Evolutionary conservation across 768 basidiomycete species (phyloP), one percentile per base, ranked within the genome.

Genomic region (Kondoa malvinella): DNA sequence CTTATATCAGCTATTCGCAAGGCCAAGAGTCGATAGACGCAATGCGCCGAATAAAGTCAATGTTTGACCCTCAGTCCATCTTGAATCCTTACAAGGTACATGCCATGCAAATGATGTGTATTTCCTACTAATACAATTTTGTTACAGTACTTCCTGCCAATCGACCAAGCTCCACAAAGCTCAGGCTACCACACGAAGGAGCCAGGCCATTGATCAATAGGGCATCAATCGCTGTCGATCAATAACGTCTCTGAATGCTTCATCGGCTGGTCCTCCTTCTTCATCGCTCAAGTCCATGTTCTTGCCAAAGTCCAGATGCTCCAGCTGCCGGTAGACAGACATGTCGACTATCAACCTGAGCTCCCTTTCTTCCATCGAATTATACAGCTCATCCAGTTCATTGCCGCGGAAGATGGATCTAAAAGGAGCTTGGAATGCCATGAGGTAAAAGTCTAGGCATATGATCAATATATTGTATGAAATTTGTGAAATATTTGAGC

Each of bases 61-160:
- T 92, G 30, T 92, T 96, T 76, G 94, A 97, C 77, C 89, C 89
- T 2, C 81, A 83, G 34, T 87, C 89, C 2, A 90, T 96, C 72
- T 87, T 97, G 59, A 63, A 63, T 33, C 61, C 61, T 8, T 63
- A 63, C 61, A 63, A 63, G 61, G 61, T 34, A 32, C 27, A 29
- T 59, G 58, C n/a, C n/a, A 25, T 14, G 25, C 14, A 8, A 31
- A 4, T 14, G 4, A 25, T 59, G 25, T 29, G 15, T 8, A 25
- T 59, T 14, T 29, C 4, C 12, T 25, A 25, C 30, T 31, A 25
- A 31, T 25, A 59, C 58, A 31, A 25, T 4, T 25, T 14, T 25
- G 4, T 4, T 31, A 59, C 58, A 59, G 58, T 59, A 59, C 27
- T 59, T 59, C 58, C 30, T 59, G 14, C 58, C 58, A 12, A 14